Evolutionary conservation across 1,139 yeast species (phyloP), one percentile per base, ranked within the genome.

Genomic region (Geotrichum phurueaensis): DNA sequence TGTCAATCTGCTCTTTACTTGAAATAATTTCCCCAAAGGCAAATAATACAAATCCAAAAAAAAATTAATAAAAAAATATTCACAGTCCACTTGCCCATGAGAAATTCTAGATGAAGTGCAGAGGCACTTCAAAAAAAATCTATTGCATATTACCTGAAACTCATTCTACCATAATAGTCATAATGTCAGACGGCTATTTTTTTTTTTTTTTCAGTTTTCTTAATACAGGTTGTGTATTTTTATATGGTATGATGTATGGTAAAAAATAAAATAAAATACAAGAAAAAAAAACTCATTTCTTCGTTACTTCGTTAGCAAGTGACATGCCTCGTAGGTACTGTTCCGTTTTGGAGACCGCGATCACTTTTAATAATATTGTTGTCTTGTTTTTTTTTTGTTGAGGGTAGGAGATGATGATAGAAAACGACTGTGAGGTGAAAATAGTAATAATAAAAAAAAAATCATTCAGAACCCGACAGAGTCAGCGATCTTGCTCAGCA

Each of bases 401-500:
- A 18, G 39, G 47, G 47, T 39, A 18, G 47, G 47, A n/a, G 47
- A 39, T 39, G 47, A 39, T 39, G 45, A 10, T 7, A 22, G 20
- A 39, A 27, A 27, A 39, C 47, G 47, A 39, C n/a, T 39, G 47
- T 39, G 47, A 2, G 31, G 31, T 27, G 31, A 10, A 27, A 27
- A 27, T 4, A 5, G 20, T 39, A 18, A 39, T 39, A 18, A 15
- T n/a, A n/a, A 39, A 39, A 18, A 39, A 12, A 5, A 39, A 39
- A 15, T 4, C n/a, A 13, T n/a, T 7, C 5, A 3, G 22, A 39
- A 39, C 10, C n/a, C 2, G 47, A 10, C 10, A 2, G 47, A 39
- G 47, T n/a, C 10, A 13, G 4, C 15, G 13, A 13, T 33, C 39
- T n/a, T 18, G 22, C 47, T 54, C 52, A 59, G 50, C 62, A 56